These are phyloP conservation scores for Aureobasidium zeae DNA, from an alignment of 2,329 filamentous ascomycete genomes.

Conservation along the genomic window DNA sequence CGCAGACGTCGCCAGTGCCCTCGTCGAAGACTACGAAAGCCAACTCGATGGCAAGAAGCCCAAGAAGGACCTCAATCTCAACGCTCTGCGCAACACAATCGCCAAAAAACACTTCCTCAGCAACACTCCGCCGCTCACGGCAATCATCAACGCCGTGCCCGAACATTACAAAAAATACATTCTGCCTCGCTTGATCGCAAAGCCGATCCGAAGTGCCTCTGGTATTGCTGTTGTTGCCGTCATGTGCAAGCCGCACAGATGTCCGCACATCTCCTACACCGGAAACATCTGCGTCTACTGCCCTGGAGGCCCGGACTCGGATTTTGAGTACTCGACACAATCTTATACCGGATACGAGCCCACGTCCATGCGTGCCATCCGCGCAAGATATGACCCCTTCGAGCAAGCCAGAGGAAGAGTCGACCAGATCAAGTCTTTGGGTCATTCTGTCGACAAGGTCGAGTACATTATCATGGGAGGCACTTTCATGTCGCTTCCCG, in stretches of 20 bases:
- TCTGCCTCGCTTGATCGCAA: slow-evolving; percentile 87
- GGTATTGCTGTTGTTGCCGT: slow-evolving; percentile 97
- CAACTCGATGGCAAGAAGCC: slow-evolving; percentile 62
- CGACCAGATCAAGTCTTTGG: slow-evolving; percentile 90
- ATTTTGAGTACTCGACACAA: slow-evolving; percentile 98
- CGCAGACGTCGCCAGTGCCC: slow-evolving; percentile 84
- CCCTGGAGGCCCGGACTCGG: slow-evolving; percentile 91
- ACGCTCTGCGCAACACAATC: slow-evolving; percentile 74
- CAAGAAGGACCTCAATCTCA: slow-evolving; percentile 85
- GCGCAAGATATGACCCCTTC: slow-evolving; percentile 93
- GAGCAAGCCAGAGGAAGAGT: slow-evolving; percentile 93
- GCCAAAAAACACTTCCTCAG: slow-evolving; percentile 87
- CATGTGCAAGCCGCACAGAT: slow-evolving; percentile 98
- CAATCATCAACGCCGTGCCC: slow-evolving; percentile 96
- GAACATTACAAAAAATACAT: slow-evolving; percentile 99
- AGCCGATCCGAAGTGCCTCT: slow-evolving; percentile 90
- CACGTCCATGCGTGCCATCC: slow-evolving; percentile 95
- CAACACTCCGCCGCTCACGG: slow-evolving; percentile 82
- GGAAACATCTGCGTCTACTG: slow-evolving; percentile 99
- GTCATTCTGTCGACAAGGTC: slow-evolving; percentile 96
- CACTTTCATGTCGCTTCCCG: slow-evolving; percentile 93
- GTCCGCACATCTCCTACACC: slow-evolving; percentile 95
- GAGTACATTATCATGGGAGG: slow-evolving; percentile 99
- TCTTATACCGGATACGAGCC: slow-evolving; percentile 98
- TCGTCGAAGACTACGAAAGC: slow-evolving; percentile 90